Base-by-base conservation (phyloP, 768 basidiomycete genomes). In the Paxillus involutus region DNA sequence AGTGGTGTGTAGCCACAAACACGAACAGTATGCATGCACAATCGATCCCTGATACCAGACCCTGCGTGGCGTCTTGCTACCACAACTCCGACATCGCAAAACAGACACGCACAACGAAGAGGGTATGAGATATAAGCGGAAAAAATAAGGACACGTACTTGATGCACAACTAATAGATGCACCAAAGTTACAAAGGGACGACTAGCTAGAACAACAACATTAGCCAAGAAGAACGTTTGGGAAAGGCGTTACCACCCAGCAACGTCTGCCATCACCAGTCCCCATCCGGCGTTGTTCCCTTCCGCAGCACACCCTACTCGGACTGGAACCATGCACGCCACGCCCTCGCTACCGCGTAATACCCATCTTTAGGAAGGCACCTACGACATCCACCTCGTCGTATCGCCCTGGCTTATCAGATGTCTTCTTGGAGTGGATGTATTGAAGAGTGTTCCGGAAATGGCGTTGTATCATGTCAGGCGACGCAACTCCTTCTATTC, bases 401-500 rank as follows among this genome's bases (percentile, higher is more conserved):
- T 94, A 97, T 66, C 88, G 72, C 41, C 66, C 69, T 36, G 60
- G 53, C 51, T 53, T 57, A 56, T 58, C 62, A 47, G 63, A 59
- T 4, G 70, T 69, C 75, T 95, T 94, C 76, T 85, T 84, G 47
- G 78, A 74, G 63, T 89, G 84, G 44, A 98, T 94, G 66, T 94
- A 90, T 17, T 75, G 67, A 44, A 99, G 73, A 13, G 94, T 94
- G 71, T 96, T 98, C 51, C 85, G 81, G 80, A 98, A 98, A 73
- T 99, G 97, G 46, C 91, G 80, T 1, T 82, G 79, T 60, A 98
- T 97, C 88, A 95, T 92, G 43, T 97, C 95, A 12, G 94, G 91
- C 6, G 91, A 88, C 58, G 94, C 88, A 0, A 94, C 89, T 10
- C 92, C 93, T 64, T 98, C 97, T 55, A 98, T 84, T 24, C 92